Evolutionary conservation across 2,329 filamentous ascomycete genomes (phyloP).

Genomic region (Trichoderma sp.): DNA sequence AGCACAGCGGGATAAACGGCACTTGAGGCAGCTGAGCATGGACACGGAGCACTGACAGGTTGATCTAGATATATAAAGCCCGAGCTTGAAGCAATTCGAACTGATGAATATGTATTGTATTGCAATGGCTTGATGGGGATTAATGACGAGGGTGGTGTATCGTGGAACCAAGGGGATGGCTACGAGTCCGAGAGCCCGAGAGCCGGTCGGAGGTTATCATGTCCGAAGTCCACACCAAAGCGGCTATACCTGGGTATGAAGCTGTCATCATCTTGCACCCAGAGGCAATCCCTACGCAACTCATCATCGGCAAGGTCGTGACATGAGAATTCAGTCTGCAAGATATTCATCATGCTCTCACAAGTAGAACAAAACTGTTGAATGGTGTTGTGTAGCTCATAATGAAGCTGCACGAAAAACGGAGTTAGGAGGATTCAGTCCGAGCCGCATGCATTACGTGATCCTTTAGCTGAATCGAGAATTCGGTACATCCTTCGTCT

Average conservation of each 20-base stretch:
- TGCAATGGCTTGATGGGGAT: not conserved
- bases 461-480: constrained; percentile 1
- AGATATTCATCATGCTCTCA: too few relatives aligned
- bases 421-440: constrained; percentile 13
- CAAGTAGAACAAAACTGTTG: too few relatives aligned
- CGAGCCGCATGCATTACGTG: constrained; percentile 13
- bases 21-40: not conserved
- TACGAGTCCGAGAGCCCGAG: not conserved
- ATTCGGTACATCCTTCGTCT: too few relatives aligned
- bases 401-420: not conserved
- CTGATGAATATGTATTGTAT: not conserved
- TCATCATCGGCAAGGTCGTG: not conserved
- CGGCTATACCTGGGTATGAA: not conserved
- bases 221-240: not conserved
- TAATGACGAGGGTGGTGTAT: not conserved
- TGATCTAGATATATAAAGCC: too few relatives aligned
- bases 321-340: not conserved
- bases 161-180: too few relatives aligned
- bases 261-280: not conserved
- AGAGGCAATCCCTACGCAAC: not conserved
- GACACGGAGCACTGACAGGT: constrained; percentile 3
- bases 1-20: not conserved
- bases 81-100: too few relatives aligned
- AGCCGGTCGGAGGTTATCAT: constrained; percentile 4
- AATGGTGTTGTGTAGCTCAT: not conserved